These are phyloP conservation scores for Lachancea thermotolerans DNA, from an alignment of 805 yeast species.

Conservation along the genomic window DNA sequence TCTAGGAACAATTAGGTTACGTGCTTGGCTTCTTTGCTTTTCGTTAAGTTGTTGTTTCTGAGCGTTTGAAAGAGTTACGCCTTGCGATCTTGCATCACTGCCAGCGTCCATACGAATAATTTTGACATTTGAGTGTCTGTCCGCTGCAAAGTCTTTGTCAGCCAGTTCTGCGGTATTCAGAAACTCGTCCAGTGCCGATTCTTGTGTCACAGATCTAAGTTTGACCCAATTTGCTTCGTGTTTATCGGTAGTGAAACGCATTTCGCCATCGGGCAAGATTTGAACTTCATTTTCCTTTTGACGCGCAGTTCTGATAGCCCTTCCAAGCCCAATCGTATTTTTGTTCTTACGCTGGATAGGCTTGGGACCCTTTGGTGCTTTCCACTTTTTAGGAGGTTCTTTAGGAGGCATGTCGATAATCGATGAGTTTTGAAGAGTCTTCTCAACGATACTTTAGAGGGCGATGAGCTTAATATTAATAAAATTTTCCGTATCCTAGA, in stretches of 20 bases:
- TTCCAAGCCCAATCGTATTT: slow-evolving; percentile 79
- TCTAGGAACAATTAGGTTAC: slow-evolving; percentile 79
- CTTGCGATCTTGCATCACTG: slow-evolving; percentile 40
- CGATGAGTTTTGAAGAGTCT: not conserved
- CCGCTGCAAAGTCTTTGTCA: slow-evolving; percentile 94
- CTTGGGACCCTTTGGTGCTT: slow-evolving; percentile 88
- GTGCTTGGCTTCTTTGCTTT: slow-evolving; percentile 61
- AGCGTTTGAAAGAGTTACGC: slow-evolving; percentile 56
- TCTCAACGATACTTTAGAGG: not conserved
- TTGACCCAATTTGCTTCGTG: slow-evolving; percentile 87
- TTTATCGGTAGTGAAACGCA: slow-evolving; percentile 79
- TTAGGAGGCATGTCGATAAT: slow-evolving; percentile 34
- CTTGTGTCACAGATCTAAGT: slow-evolving; percentile 90
- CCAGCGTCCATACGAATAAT: slow-evolving; percentile 64
- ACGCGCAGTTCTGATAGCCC: slow-evolving; percentile 71
- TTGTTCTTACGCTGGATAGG: slow-evolving; percentile 80
- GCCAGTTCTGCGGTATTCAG: slow-evolving; percentile 92
- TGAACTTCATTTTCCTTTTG: slow-evolving; percentile 61
- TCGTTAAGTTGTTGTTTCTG: slow-evolving; percentile 56
- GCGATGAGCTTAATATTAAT: slow-evolving; percentile 7
- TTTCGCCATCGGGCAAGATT: slow-evolving; percentile 76
- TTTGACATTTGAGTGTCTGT: slow-evolving; percentile 71
- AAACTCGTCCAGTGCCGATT: slow-evolving; percentile 88
- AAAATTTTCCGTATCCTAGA: slow-evolving; percentile 2
- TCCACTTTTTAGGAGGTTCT: slow-evolving; percentile 63